Evolutionary conservation across 768 basidiomycete genomes (phyloP), one percentile per base, ranked within the genome.

Genomic region (Cubamyces sp.): DNA sequence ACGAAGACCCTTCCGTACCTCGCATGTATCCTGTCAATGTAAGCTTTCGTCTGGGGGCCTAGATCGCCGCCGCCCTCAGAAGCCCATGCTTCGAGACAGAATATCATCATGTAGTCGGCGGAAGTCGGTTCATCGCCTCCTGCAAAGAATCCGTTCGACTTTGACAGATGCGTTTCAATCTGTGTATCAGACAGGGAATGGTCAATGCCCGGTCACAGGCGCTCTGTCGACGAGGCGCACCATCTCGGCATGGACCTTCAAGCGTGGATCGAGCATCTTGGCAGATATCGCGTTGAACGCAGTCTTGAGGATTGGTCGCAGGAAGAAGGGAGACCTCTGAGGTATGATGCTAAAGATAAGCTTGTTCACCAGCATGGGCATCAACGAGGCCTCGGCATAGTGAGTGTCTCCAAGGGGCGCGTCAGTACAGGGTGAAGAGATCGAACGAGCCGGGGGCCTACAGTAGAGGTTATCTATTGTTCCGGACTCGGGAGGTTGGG

Each of bases 31-130:
- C 69, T 71, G 43, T 73, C 66, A 6, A 81, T 62, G 68, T 76
- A 82, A n/a, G 66, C 74, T 57, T 71, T 71, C 4, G 69, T 73
- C 61, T 76, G 74, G 1, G 74, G 74, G 3, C 78, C 78, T 7
- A 76, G 51, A 47, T 62, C 43, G 25, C 64, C 57, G 3, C 65
- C 57, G 6, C 56, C 60, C n/a, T 64, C 47, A 12, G 57, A 40
- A 3, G 56, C 60, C 54, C 71, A 60, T 2, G 64, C 57, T 26
- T 81, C 79, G 28, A 79, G 62, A 5, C 76, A 65, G 64, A 79
- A 81, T 30, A 71, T 65, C 78, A 81, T 79, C 74, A 77, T 74
- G 70, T 73, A 82, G 67, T 82, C 81, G 21, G 81, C 78, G 21
- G 75, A 59, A 25, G 81, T 80, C 18, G 77, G 76, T 26, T 75